phyloP scores from a whole-genome alignment of 2,329 filamentous ascomycete species.

The Rosellinia necatrix region DNA sequence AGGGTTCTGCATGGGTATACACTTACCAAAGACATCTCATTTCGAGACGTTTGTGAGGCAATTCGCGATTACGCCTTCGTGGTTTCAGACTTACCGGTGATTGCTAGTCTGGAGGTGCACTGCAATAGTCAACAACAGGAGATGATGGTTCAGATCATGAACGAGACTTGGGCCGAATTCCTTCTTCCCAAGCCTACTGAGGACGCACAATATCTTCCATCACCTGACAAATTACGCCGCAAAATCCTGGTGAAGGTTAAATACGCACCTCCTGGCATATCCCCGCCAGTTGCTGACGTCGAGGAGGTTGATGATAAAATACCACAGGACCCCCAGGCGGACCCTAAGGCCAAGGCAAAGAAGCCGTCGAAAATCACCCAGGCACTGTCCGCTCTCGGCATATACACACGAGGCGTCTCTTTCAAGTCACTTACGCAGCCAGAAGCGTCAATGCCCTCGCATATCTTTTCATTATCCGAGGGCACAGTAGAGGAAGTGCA shows the following conservation, averaged over 20 bases:
- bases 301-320: constrained; percentile 29
- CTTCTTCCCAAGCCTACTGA: constrained; percentile 63
- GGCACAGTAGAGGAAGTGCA: constrained; percentile 66
- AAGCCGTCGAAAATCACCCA: constrained; percentile 71
- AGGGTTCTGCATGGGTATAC: constrained; percentile 88
- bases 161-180: constrained; percentile 76
- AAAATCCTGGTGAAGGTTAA: constrained; percentile 90
- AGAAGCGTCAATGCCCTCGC: constrained; percentile 66
- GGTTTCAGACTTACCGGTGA: constrained; percentile 78
- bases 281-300: constrained; percentile 38
- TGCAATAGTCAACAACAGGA: constrained; percentile 80
- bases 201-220: constrained; percentile 60
- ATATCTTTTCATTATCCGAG: constrained; percentile 72
- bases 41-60: constrained; percentile 81
- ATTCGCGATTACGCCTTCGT: constrained; percentile 81
- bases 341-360: constrained; percentile 42
- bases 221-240: constrained; percentile 69
- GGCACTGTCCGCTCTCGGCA: constrained; percentile 72
- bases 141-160: constrained; percentile 91
- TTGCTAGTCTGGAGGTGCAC: constrained; percentile 93
- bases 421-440: constrained; percentile 80
- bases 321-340: constrained; percentile 42
- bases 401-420: constrained; percentile 82
- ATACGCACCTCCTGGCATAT: constrained; percentile 55
- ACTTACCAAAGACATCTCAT: constrained; percentile 84